phyloP scores from a whole-genome alignment of 306 rosid genomes.

The Sesbania bispinosa region DNA sequence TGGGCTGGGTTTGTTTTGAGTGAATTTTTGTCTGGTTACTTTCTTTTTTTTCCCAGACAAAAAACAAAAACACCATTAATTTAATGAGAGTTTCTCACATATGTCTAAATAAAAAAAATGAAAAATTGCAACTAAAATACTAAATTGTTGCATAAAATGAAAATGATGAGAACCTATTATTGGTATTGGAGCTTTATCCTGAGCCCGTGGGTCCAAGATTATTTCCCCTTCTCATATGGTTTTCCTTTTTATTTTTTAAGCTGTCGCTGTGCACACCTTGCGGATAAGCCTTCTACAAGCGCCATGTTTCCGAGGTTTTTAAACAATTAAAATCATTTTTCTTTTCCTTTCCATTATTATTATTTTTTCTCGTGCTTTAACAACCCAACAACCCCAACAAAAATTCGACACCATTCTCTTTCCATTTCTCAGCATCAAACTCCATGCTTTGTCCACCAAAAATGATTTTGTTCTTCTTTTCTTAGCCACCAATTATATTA shows the following conservation, averaged over 20 bases:
- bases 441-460: neutral
- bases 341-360: neutral
- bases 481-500: neutral
- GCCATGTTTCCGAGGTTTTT: neutral
- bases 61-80: no score
- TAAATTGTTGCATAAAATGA: no score
- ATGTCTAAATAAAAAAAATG: no score
- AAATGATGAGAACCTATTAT: neutral
- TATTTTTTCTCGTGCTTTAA: neutral
- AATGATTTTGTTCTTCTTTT: neutral
- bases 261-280: slow-evolving; percentile 16
- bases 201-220: neutral
- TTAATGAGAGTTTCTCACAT: no score
- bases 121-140: no score
- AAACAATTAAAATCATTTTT: neutral
- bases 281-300: slow-evolving; percentile 38
- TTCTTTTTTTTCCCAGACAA: no score
- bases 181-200: neutral
- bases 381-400: neutral
- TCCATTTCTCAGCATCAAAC: neutral
- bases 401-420: neutral
- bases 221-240: neutral
- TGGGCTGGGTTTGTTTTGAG: no score
- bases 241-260: neutral
- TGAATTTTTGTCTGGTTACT: no score